A percentile compares a stretch with the other conserved stretches of the same genome.
Evolutionary conservation across 2,329 filamentous ascomycete genomes (phyloP).

Genomic region (Neonectria magnoliae): DNA sequence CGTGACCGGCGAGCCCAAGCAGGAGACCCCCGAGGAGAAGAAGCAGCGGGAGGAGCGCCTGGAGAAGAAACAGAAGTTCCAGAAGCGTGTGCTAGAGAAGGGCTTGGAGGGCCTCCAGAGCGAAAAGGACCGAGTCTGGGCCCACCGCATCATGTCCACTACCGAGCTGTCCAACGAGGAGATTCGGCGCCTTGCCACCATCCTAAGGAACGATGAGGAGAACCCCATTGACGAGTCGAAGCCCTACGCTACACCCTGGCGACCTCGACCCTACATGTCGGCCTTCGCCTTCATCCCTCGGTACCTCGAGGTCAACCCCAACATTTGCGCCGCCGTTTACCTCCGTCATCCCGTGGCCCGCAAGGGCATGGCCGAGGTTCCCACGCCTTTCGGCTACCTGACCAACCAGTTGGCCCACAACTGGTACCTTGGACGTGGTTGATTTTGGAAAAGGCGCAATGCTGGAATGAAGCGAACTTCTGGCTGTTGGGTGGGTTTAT

Average conservation of each 20-base stretch:
- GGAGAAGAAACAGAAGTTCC: conserved; percentile 40
- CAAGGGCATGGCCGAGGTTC: conserved; percentile 81
- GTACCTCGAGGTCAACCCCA: conserved; percentile 98
- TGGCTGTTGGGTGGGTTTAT: conserved; percentile 33
- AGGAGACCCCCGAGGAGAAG: conserved; percentile 29
- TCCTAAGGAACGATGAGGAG: conserved; percentile 72
- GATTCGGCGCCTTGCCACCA: conserved; percentile 60
- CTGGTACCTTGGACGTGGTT: conserved; percentile 91
- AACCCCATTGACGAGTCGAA: conserved; percentile 82
- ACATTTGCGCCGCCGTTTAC: conserved; percentile 95
- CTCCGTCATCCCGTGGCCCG: conserved; percentile 92
- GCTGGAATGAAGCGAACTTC: conserved; percentile 25
- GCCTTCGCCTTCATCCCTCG: conserved; percentile 94
- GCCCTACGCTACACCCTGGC: conserved; percentile 92
- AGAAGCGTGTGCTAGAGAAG: conserved; percentile 47
- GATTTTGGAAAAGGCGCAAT: conserved; percentile 40
- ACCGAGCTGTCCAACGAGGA: conserved; percentile 58
- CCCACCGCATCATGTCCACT: conserved; percentile 46
- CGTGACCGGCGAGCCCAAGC: conserved; percentile 10
- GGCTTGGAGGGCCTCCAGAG: conserved; percentile 48
- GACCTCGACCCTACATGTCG: conserved; percentile 84
- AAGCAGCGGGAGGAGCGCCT: conserved; percentile 30
- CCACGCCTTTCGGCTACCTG: conserved; percentile 78
- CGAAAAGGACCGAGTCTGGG: conserved; percentile 45
- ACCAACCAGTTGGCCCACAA: conserved; percentile 87